Conservation (phyloP, 495 filamentous ascomycete species). For the Penicilliopsis zonata region DNA sequence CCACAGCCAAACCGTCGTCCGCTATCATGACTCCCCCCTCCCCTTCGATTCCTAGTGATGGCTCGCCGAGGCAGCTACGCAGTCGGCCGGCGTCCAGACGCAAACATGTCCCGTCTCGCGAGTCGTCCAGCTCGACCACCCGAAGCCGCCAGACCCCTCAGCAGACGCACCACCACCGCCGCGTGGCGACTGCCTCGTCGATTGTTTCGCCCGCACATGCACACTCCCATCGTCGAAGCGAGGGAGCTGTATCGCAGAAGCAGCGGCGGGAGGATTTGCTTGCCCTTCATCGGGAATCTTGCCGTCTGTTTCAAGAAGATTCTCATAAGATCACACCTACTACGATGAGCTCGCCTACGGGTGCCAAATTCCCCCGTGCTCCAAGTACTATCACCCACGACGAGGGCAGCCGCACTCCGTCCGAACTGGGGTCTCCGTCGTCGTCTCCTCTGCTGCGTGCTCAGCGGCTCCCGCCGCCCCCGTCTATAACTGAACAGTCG, state of each 20-base stretch:
- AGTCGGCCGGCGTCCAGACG: not conserved
- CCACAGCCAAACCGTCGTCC: not conserved
- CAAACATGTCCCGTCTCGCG: slow-evolving; percentile 8
- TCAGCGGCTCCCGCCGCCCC: not conserved
- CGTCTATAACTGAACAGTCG: not conserved
- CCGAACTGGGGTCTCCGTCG: slow-evolving; percentile 6
- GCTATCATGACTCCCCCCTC: not conserved
- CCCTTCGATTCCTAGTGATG: not conserved
- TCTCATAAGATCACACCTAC: slow-evolving; percentile 3
- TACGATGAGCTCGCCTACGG: slow-evolving; percentile 13
- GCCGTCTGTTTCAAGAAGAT: slow-evolving; percentile 30
- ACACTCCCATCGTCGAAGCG: slow-evolving; percentile 5
- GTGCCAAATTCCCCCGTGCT: slow-evolving; percentile 8
- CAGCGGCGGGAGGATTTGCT: slow-evolving; percentile 26
- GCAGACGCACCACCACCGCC: slow-evolving; percentile 21
- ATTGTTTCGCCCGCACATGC: slow-evolving; percentile 16
- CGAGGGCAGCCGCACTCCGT: slow-evolving; percentile 1
- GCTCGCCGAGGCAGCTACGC: not conserved
- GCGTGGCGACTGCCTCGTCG: slow-evolving; percentile 10
- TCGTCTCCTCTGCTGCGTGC: slow-evolving; percentile 5
- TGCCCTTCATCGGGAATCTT: slow-evolving; percentile 33
- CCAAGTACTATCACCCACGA: slow-evolving; percentile 3
- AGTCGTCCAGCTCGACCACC: slow-evolving; percentile 15
- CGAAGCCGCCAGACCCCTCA: slow-evolving; percentile 19
- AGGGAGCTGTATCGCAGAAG: slow-evolving; percentile 8